Evolutionary conservation across 2,329 filamentous ascomycete species (phyloP).

Genomic region (Curvularia verruculosa): DNA sequence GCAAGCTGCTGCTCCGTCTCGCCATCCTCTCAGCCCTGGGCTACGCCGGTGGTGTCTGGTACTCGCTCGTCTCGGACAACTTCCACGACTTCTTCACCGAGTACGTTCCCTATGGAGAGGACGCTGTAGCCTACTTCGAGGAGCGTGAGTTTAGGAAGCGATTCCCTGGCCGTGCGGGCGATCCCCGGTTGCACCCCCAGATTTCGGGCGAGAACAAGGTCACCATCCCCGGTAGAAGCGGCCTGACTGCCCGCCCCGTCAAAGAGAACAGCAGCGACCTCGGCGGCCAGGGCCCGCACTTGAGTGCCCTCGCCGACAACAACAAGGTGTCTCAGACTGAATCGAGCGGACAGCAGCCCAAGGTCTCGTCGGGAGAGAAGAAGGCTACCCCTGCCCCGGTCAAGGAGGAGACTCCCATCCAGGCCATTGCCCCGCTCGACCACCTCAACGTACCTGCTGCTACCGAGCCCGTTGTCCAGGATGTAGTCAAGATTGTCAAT

Average conservation of each 20-base stretch:
- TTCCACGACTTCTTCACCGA: slow-evolving; percentile 99
- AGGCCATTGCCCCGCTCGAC: slow-evolving; percentile 68
- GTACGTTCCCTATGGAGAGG: slow-evolving; percentile 92
- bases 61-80: slow-evolving; percentile 91
- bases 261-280: slow-evolving; percentile 58
- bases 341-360: slow-evolving; percentile 23
- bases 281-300: slow-evolving; percentile 61
- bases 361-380: slow-evolving; percentile 41
- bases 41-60: slow-evolving; percentile 89
- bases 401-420: slow-evolving; percentile 30
- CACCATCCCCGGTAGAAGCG: slow-evolving; percentile 83
- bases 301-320: slow-evolving; percentile 64
- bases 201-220: slow-evolving; percentile 69
- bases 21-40: slow-evolving; percentile 76
- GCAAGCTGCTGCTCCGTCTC: slow-evolving; percentile 73
- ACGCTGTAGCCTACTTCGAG: slow-evolving; percentile 92
- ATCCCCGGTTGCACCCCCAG: slow-evolving; percentile 53
- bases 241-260: slow-evolving; percentile 79
- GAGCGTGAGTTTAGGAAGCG: slow-evolving; percentile 90
- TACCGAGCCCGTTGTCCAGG: slow-evolving; percentile 86
- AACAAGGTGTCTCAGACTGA: slow-evolving; percentile 18
- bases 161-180: slow-evolving; percentile 63
- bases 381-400: slow-evolving; percentile 34
- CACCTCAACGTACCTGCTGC: slow-evolving; percentile 76
- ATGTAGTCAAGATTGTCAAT: slow-evolving; percentile 93